A percentile compares a stretch with the other conserved stretches of the same genome.
Evolutionary conservation across 2,329 filamentous ascomycete species (phyloP).

Genomic region (Verticillium nubilum): DNA sequence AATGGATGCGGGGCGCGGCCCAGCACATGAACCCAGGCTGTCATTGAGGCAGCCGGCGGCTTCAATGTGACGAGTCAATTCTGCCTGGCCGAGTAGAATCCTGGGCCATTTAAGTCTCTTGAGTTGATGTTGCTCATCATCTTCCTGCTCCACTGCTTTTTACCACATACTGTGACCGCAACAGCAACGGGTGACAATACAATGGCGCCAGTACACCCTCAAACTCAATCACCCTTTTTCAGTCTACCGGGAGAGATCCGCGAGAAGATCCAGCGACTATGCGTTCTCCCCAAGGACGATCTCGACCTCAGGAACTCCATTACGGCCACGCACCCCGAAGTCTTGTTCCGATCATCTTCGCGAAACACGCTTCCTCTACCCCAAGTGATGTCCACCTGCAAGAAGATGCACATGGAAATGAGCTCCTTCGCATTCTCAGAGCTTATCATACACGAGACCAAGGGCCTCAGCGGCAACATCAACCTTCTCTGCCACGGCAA

Average conservation of each 20-base stretch:
- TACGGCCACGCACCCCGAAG: background rate
- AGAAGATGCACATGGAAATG: background rate
- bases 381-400: background rate
- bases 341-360: background rate
- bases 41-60: too few relatives aligned
- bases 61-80: too few relatives aligned
- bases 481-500: background rate
- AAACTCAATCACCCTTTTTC: background rate
- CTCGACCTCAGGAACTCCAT: background rate
- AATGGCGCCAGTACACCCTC: background rate
- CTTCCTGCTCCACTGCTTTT: too few relatives aligned
- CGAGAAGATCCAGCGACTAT: background rate
- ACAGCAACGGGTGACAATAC: too few relatives aligned
- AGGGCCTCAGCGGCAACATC: background rate
- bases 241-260: background rate
- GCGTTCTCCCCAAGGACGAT: background rate
- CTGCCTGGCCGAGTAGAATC: too few relatives aligned
- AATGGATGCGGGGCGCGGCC: too few relatives aligned
- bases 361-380: background rate
- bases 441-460: background rate
- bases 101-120: too few relatives aligned
- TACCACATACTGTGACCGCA: too few relatives aligned
- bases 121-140: too few relatives aligned
- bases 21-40: too few relatives aligned
- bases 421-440: background rate